Conservation (phyloP, 306 rosid species). For the Quercus berberidifolia region DNA sequence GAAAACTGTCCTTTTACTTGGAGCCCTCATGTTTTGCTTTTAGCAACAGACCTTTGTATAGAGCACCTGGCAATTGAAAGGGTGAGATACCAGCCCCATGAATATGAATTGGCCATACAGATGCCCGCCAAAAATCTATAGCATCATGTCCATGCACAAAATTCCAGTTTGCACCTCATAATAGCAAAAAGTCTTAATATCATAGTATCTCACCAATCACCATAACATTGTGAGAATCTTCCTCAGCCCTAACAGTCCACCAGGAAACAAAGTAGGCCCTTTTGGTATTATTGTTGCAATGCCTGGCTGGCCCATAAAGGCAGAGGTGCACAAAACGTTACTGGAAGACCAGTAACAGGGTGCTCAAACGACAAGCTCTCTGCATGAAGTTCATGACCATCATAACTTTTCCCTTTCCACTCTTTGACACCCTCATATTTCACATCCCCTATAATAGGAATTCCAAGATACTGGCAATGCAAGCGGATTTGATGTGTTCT, state of each 20-base stretch:
- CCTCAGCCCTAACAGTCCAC: not conserved
- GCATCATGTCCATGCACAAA: not conserved
- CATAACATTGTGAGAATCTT: not conserved
- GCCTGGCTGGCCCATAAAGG: slow-evolving; percentile 64
- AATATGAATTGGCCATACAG: not conserved
- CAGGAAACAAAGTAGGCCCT: not conserved
- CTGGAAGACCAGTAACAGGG: slow-evolving; percentile 59
- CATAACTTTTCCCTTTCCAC: slow-evolving; percentile 49
- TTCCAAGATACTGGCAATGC: slow-evolving; percentile 90
- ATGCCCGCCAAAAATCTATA: not conserved
- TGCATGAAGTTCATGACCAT: slow-evolving; percentile 85
- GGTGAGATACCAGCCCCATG: not conserved
- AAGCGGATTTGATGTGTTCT: slow-evolving; percentile 91
- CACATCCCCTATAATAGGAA: slow-evolving; percentile 82
- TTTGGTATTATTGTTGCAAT: slow-evolving; percentile 19
- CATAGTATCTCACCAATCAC: not conserved
- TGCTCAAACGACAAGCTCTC: slow-evolving; percentile 72
- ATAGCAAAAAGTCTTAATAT: not conserved
- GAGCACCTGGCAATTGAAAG: not conserved
- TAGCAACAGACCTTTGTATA: not conserved
- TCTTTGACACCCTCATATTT: slow-evolving; percentile 82
- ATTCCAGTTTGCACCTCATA: not conserved
- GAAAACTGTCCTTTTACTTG: too few species aligned
- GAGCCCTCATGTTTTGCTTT: not conserved
- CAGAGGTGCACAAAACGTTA: slow-evolving; percentile 53